These are phyloP conservation scores for Podospora conica DNA, from an alignment of 495 filamentous ascomycete genomes.

Conservation along the genomic window DNA sequence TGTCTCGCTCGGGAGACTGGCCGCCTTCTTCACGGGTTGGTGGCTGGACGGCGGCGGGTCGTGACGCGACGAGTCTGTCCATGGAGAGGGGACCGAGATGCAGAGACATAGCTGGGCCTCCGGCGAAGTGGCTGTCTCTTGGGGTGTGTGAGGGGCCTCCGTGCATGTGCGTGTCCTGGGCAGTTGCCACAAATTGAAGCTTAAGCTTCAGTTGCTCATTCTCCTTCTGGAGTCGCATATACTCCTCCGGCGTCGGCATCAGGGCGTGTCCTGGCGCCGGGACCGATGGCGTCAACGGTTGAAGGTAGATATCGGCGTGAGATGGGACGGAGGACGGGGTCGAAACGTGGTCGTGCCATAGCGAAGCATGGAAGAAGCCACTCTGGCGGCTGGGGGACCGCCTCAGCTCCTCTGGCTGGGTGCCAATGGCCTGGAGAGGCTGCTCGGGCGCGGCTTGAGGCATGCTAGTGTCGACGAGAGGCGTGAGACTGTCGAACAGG, in stretches of 20 bases:
- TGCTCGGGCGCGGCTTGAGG: neutral
- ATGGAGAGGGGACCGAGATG: neutral
- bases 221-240: constrained; percentile 15
- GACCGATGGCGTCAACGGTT: neutral
- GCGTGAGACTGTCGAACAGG: constrained; percentile 27
- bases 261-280: neutral
- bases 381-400: constrained; percentile 2
- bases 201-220: constrained; percentile 18
- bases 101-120: neutral
- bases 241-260: constrained; percentile 14
- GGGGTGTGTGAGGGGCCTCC: neutral
- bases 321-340: constrained; percentile 9
- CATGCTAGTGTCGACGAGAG: constrained; percentile 9
- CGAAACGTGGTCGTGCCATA: neutral
- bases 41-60: neutral
- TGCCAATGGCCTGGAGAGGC: neutral
- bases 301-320: neutral
- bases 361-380: neutral
- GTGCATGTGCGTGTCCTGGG: neutral
- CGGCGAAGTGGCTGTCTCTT: neutral
- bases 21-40: neutral
- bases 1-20: constrained; percentile 17
- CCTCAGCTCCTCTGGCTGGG: constrained; percentile 8
- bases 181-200: constrained; percentile 6
- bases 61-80: neutral